phyloP scores from a whole-genome alignment of 2,329 filamentous ascomycete genomes.

The Aspergillus ustus region DNA sequence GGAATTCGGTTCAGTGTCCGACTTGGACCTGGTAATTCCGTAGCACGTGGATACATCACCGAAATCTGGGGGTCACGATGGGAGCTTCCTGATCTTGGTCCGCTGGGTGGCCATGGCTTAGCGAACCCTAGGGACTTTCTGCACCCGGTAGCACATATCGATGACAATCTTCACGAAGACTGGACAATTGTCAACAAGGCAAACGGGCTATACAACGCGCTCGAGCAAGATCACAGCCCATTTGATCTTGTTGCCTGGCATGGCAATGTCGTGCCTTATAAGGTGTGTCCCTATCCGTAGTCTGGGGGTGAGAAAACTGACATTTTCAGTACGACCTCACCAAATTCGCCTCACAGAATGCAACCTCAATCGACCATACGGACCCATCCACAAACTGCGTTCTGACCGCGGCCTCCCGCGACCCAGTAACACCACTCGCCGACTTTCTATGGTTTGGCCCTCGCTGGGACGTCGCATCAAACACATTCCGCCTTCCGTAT shows the following conservation, averaged over 20 bases:
- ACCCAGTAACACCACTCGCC: slow-evolving; percentile 63
- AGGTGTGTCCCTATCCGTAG: slow-evolving; percentile 29
- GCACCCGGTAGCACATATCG: slow-evolving; percentile 61
- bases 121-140: slow-evolving; percentile 68
- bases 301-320: neutral
- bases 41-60: slow-evolving; percentile 64
- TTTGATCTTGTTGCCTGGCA: slow-evolving; percentile 73
- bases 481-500: slow-evolving; percentile 74
- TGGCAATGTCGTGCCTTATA: slow-evolving; percentile 66
- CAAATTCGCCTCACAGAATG: slow-evolving; percentile 63
- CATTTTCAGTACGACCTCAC: slow-evolving; percentile 57
- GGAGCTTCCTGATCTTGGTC: slow-evolving; percentile 66
- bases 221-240: slow-evolving; percentile 64
- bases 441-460: slow-evolving; percentile 77
- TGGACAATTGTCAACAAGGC: slow-evolving; percentile 65
- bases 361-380: slow-evolving; percentile 65
- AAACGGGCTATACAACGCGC: slow-evolving; percentile 60
- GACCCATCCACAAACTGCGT: slow-evolving; percentile 72
- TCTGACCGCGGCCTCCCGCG: slow-evolving; percentile 51
- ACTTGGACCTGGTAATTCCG: slow-evolving; percentile 56
- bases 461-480: slow-evolving; percentile 70
- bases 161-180: slow-evolving; percentile 55
- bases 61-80: slow-evolving; percentile 67
- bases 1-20: slow-evolving; percentile 63
- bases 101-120: slow-evolving; percentile 67